Conservation (phyloP, 1,139 yeast species). For the Magnusiomyces tetraspermus region DNA sequence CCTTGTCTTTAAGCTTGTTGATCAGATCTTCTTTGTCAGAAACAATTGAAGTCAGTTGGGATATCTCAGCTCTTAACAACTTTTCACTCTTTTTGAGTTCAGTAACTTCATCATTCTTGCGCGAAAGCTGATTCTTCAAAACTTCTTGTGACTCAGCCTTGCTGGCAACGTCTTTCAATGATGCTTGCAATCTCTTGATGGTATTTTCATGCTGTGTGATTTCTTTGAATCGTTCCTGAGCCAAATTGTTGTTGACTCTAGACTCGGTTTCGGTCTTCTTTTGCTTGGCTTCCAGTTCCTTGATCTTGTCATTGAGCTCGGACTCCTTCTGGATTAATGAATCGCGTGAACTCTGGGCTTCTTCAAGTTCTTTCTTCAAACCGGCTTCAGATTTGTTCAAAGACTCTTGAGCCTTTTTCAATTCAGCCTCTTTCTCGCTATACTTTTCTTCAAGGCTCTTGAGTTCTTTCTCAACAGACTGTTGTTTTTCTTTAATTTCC, state of each 20-base stretch:
- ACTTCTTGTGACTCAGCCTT: conserved; percentile 13
- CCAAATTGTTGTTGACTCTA: conserved; percentile 11
- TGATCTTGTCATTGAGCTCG: neutral
- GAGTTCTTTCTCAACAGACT: conserved; percentile 19
- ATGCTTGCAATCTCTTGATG: conserved; percentile 12
- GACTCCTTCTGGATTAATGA: neutral
- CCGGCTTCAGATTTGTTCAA: conserved; percentile 22
- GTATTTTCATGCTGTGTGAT: conserved; percentile 15
- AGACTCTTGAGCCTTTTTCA: conserved; percentile 10
- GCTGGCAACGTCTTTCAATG: conserved; percentile 7
- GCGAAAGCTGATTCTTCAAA: conserved; percentile 9
- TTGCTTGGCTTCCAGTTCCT: conserved; percentile 4
- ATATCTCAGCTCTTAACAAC: conserved; percentile 26
- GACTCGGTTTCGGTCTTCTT: conserved; percentile 12
- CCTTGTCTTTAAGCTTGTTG: conserved; percentile 13
- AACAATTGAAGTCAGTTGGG: conserved; percentile 23
- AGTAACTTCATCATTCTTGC: conserved; percentile 10
- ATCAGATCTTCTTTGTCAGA: conserved; percentile 20
- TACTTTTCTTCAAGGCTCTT: conserved; percentile 11
- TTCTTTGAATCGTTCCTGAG: conserved; percentile 20
- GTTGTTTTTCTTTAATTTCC: conserved; percentile 23
- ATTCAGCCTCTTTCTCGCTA: conserved; percentile 24
- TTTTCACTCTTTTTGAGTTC: conserved; percentile 15
- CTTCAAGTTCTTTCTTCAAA: conserved; percentile 21
- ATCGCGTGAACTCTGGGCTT: conserved; percentile 9